Percentiles rank a stretch among this genome's conserved stretches.
Conservation (phyloP, 352 stramenopile genomes). For the Globisporangium cederbergense region DNA sequence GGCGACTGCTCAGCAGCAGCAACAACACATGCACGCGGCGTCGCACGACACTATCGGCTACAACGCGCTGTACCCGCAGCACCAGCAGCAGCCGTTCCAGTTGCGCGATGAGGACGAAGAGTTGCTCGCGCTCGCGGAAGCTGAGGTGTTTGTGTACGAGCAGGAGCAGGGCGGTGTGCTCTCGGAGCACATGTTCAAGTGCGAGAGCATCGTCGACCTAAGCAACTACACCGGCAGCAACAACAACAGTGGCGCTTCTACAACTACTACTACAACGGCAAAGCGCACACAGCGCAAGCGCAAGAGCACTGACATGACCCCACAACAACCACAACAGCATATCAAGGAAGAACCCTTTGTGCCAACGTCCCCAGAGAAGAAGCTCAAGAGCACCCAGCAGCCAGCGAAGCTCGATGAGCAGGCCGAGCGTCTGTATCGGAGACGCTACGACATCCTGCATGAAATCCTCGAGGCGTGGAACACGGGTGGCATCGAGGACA, state of each 20-base stretch:
- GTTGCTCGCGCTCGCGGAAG: conserved; percentile 17
- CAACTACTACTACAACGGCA: conserved; percentile 6
- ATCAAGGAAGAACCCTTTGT: conserved; percentile 13
- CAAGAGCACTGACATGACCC: conserved; percentile 44
- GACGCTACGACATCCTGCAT: conserved; percentile 71
- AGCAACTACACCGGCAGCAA: conserved; percentile 13
- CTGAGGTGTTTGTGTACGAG: conserved; percentile 21
- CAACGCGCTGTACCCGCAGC: conserved; percentile 19
- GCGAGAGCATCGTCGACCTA: conserved; percentile 15
- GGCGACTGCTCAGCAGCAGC: conserved; percentile 5
- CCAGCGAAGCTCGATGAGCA: conserved; percentile 32
- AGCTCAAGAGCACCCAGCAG: conserved; percentile 25
- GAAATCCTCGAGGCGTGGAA: conserved; percentile 79
- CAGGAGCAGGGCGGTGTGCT: conserved; percentile 18
- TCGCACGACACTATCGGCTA: conserved; percentile 33
- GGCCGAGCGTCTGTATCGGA: conserved; percentile 51
- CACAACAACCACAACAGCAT: conserved; percentile 17
- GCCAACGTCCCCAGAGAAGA: conserved; percentile 26
- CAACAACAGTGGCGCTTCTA: neutral
- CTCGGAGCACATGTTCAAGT: conserved; percentile 22
- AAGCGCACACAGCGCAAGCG: conserved; percentile 42
- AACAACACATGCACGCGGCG: conserved; percentile 15
- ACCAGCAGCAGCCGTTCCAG: conserved; percentile 1
- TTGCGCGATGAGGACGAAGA: conserved; percentile 19
- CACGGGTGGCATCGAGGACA: conserved; percentile 75